Conservation (phyloP, 148 eudicot species). For the Heliosperma pusillum region DNA sequence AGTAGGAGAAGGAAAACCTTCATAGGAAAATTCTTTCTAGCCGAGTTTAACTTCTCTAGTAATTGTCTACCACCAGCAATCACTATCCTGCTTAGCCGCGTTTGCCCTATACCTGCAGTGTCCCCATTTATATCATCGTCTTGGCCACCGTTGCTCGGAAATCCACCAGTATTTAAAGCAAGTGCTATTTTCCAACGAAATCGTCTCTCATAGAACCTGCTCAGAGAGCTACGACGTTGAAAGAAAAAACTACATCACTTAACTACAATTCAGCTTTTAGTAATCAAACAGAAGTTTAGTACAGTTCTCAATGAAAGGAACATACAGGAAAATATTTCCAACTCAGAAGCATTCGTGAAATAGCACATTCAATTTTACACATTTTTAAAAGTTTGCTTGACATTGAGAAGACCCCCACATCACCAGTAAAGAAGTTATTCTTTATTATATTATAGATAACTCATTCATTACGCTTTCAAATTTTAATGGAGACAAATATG, state of each 20-base stretch:
- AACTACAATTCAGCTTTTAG: neutral
- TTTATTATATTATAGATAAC: no score
- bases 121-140: slow-evolving; percentile 42
- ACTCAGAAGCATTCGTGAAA: neutral
- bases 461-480: no score
- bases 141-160: slow-evolving; percentile 46
- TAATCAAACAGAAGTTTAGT: no score
- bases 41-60: slow-evolving; percentile 64
- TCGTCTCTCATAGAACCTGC: slow-evolving; percentile 39
- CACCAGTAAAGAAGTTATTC: no score
- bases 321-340: neutral
- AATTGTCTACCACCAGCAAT: slow-evolving; percentile 74
- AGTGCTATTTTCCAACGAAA: slow-evolving; percentile 48
- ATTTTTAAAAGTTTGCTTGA: neutral
- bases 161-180: slow-evolving; percentile 71
- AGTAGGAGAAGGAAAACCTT: slow-evolving; percentile 82
- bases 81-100: slow-evolving; percentile 79
- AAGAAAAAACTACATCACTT: neutral
- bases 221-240: slow-evolving; percentile 3
- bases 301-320: neutral
- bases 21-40: slow-evolving; percentile 87
- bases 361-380: neutral
- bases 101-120: slow-evolving; percentile 51
- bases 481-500: no score
- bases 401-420: no score